A percentile compares a stretch with the other conserved stretches of the same genome.
These are phyloP conservation scores for Aspergillus cristatus DNA, from an alignment of 495 filamentous ascomycete species.

Conservation along the genomic window DNA sequence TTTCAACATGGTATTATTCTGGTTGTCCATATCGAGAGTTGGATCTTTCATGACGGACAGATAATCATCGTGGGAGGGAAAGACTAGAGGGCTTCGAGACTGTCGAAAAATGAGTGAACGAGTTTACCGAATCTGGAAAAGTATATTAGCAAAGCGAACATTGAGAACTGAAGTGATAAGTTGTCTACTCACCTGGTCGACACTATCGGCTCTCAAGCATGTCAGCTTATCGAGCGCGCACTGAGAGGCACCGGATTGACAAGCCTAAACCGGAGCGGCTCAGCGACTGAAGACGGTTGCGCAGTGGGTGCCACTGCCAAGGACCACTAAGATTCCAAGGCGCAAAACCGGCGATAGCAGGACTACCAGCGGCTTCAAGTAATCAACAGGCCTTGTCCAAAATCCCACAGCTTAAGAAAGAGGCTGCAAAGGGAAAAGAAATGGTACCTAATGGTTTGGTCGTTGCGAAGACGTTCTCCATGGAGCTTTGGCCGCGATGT, in stretches of 20 bases:
- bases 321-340: too few relatives aligned
- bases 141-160: not conserved
- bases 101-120: not conserved
- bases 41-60: conserved; percentile 34
- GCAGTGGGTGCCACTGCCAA: too few relatives aligned
- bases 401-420: conserved; percentile 2
- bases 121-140: conserved; percentile 2
- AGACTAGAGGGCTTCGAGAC: conserved; percentile 1
- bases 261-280: conserved; percentile 11
- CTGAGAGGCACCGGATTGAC: conserved; percentile 3
- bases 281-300: too few relatives aligned
- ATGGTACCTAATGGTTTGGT: too few relatives aligned
- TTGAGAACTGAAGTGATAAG: not conserved
- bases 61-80: conserved; percentile 27
- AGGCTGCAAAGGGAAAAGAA: too few relatives aligned
- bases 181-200: too few relatives aligned
- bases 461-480: conserved; percentile 11
- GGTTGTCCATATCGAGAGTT: conserved; percentile 27
- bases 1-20: conserved; percentile 13
- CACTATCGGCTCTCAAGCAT: not conserved
- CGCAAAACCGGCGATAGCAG: too few relatives aligned
- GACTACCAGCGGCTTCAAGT: too few relatives aligned
- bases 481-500: conserved; percentile 19
- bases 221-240: conserved; percentile 14
- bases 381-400: not conserved